These are phyloP conservation scores for Aristolochia fimbriata DNA, from an alignment of 164 flowering plant genomes.

Conservation along the genomic window DNA sequence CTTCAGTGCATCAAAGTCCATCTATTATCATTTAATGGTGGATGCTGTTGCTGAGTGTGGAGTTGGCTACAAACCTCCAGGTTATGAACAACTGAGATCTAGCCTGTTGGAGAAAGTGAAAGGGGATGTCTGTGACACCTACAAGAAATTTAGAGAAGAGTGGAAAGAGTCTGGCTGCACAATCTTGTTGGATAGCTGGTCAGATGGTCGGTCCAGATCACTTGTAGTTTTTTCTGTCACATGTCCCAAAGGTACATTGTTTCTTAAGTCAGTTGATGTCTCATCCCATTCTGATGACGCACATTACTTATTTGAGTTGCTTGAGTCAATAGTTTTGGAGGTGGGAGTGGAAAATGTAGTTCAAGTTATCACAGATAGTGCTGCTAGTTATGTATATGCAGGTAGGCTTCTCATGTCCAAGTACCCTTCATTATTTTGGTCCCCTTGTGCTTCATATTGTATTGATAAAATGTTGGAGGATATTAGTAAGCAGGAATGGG, in stretches of 20 bases:
- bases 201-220: constrained; percentile 39
- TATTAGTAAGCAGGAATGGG: constrained; percentile 46
- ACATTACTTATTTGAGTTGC: constrained; percentile 38
- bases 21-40: constrained; percentile 59
- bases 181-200: constrained; percentile 48
- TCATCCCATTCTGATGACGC: constrained; percentile 50
- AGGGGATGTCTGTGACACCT: constrained; percentile 34
- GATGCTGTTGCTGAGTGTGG: constrained; percentile 60
- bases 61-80: constrained; percentile 51
- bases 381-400: constrained; percentile 40
- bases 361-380: constrained; percentile 57
- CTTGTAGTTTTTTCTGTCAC: constrained; percentile 41
- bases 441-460: constrained; percentile 71
- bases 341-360: constrained; percentile 64
- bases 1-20: constrained; percentile 51
- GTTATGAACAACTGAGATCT: constrained; percentile 41
- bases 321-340: constrained; percentile 49
- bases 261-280: constrained; percentile 50
- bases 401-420: constrained; percentile 55
- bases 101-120: constrained; percentile 46
- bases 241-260: constrained; percentile 48
- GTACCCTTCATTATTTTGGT: constrained; percentile 53
- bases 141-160: constrained; percentile 31
- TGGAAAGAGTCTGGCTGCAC: constrained; percentile 70
- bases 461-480: constrained; percentile 61